phyloP scores from a whole-genome alignment of 352 stramenopile species.

The Blastocystis sp. region DNA sequence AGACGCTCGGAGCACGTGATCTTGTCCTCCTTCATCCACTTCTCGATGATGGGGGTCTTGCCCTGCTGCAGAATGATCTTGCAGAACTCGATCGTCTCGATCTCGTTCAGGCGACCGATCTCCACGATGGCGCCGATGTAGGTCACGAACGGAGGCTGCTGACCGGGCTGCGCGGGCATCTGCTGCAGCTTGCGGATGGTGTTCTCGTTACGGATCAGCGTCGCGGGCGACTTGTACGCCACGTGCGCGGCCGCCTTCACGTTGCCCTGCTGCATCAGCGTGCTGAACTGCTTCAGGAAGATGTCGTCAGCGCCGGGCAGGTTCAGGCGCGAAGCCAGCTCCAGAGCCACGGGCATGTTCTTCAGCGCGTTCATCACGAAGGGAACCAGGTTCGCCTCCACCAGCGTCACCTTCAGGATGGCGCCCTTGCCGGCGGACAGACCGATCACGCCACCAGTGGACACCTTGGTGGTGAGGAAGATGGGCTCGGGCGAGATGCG shows the following conservation, averaged over 20 bases:
- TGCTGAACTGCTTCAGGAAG: constrained; percentile 97
- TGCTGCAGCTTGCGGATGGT: constrained; percentile 98
- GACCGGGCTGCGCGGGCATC: constrained; percentile 92
- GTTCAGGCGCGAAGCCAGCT: constrained; percentile 92
- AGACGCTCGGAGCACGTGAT: constrained; percentile 95
- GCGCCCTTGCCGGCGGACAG: constrained; percentile 94
- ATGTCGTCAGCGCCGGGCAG: constrained; percentile 96
- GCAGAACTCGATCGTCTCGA: constrained; percentile 97
- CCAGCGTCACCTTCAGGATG: constrained; percentile 94
- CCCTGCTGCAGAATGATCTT: constrained; percentile 95
- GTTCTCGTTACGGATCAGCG: constrained; percentile 91
- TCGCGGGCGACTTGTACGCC: constrained; percentile 81
- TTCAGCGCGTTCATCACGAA: constrained; percentile 97
- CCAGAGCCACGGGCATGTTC: constrained; percentile 92
- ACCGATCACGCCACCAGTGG: constrained; percentile 93
- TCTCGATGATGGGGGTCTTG: constrained; percentile 95
- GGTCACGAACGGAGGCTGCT: constrained; percentile 95
- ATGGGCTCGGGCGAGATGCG: constrained; percentile 96
- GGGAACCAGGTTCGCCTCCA: constrained; percentile 94
- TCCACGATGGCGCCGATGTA: constrained; percentile 99
- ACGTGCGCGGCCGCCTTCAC: constrained; percentile 83
- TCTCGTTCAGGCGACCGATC: constrained; percentile 96
- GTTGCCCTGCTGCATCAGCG: constrained; percentile 89
- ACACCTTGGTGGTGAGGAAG: constrained; percentile 87
- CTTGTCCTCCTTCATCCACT: constrained; percentile 99